A percentile compares a stretch with the other conserved stretches of the same genome.
Evolutionary conservation across 805 yeast species (phyloP).

Genomic region (Nematodospora valgi): DNA sequence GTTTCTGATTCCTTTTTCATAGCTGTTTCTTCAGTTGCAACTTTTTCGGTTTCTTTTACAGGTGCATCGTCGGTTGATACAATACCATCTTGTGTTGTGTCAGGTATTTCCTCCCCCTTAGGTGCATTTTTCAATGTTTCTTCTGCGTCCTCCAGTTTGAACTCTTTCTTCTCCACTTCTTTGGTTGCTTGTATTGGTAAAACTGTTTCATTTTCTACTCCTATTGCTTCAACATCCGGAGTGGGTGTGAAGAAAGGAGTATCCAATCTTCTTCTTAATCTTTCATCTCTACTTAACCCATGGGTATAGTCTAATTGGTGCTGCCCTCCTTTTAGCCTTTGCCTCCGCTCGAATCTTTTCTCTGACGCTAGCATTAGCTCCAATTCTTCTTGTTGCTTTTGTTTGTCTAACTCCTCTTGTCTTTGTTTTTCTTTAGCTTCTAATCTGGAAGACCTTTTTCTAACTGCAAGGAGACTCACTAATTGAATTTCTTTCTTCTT

Average conservation of each 20-base stretch:
- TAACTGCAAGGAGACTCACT: conserved; percentile 58
- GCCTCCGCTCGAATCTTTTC: conserved; percentile 40
- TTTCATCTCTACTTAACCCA: conserved; percentile 30
- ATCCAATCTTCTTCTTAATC: conserved; percentile 27
- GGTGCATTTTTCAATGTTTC: too few species aligned
- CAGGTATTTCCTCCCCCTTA: too few species aligned
- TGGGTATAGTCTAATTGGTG: conserved; percentile 14
- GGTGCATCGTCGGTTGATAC: too few species aligned
- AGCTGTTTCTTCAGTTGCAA: too few species aligned
- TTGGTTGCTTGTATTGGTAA: too few species aligned
- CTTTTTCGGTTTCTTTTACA: too few species aligned
- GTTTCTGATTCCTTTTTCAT: too few species aligned
- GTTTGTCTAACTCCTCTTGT: conserved; percentile 50
- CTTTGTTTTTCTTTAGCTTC: conserved; percentile 56
- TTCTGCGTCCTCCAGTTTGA: too few species aligned
- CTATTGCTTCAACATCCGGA: conserved; percentile 8
- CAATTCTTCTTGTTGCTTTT: conserved; percentile 44
- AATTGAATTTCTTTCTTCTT: conserved; percentile 63
- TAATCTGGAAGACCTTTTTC: conserved; percentile 72
- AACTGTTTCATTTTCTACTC: background rate
- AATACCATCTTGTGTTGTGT: too few species aligned
- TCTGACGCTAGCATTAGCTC: conserved; percentile 41
- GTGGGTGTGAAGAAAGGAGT: conserved; percentile 8
- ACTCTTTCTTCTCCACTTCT: too few species aligned
- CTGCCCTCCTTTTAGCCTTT: conserved; percentile 13